Base-by-base conservation (phyloP, 306 rosid species). In the Prinsepia uniflora region DNA sequence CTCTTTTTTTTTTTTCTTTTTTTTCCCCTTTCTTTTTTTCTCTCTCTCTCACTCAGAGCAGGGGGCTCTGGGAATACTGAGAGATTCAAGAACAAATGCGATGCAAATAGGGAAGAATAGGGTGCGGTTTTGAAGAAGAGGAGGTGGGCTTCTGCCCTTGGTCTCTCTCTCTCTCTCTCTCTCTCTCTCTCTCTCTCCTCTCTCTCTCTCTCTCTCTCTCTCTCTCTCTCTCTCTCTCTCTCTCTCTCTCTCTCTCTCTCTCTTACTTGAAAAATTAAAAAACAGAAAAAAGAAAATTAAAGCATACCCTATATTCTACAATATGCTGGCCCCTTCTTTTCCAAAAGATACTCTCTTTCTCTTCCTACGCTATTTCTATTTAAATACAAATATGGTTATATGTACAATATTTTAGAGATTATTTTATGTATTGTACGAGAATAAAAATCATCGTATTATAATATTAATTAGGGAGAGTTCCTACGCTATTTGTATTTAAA, bases 71-170 rank as follows among this genome's bases (percentile, higher is more conserved):
- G 68, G 86, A 80, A 86, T 85, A 82, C 86, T 13, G 9, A 84
- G 91, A 88, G 89, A 85, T 88, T 90, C 91, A 93, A 88, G 97
- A 93, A 93, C 98, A 93, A 93, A 92, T 87, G 96, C 98, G 87
- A 92, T 90, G 93, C 96, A 90, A 85, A 81, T 81, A 79, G 81
- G 86, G 87, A 65, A 81, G 97, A 91, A 91, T 91, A 86, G 87
- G 97, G 97, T 91, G 88, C 97, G 89, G 79, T 89, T 84, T 89
- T 85, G 85, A 91, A 85, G 91, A 80, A 82, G 88, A 83, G 70
- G 76, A 63, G 67, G 52, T 79, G 73, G 52, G 18, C 13, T 30
- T 30, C 36, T 87, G 76, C 55, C 82, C 84, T 90, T 84, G 75
- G 82, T 77, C 76, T 81, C 83, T 56, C 62, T 56, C 62, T 56